A percentile compares a stretch with the other conserved stretches of the same genome.
Conservation (phyloP, 2,329 filamentous ascomycete genomes). For the Podosphaera xanthii region DNA sequence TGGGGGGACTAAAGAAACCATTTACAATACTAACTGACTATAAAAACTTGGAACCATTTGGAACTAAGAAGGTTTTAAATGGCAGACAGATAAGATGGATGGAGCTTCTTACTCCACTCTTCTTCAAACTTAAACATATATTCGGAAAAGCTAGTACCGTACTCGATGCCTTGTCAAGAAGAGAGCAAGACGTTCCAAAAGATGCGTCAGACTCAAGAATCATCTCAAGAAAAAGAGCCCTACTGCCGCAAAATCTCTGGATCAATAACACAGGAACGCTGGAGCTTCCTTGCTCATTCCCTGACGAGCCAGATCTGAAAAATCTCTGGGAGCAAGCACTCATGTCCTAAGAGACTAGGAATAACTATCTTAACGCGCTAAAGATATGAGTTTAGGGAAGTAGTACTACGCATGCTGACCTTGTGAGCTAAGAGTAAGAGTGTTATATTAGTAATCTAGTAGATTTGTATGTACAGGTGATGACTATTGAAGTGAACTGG, state of each 20-base stretch:
- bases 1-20: background rate
- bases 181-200: background rate
- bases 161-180: background rate
- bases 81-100: background rate
- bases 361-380: background rate
- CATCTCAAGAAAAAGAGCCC: background rate
- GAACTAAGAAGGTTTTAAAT: background rate
- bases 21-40: background rate
- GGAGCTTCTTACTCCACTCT: background rate
- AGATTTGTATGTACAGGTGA: no score
- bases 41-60: background rate
- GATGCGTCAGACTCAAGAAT: background rate
- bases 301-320: background rate
- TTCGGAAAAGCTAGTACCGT: background rate
- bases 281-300: background rate
- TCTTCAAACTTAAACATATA: background rate
- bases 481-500: no score
- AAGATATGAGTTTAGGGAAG: no score
- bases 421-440: no score
- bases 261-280: background rate
- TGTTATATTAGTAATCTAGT: no score
- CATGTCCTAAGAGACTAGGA: background rate
- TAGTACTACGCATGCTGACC: no score
- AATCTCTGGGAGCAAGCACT: background rate
- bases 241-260: background rate